Evolutionary conservation across 2,329 filamentous ascomycete genomes (phyloP), one percentile per base, ranked within the genome.

Genomic region (Pseudogymnoascus sp.): DNA sequence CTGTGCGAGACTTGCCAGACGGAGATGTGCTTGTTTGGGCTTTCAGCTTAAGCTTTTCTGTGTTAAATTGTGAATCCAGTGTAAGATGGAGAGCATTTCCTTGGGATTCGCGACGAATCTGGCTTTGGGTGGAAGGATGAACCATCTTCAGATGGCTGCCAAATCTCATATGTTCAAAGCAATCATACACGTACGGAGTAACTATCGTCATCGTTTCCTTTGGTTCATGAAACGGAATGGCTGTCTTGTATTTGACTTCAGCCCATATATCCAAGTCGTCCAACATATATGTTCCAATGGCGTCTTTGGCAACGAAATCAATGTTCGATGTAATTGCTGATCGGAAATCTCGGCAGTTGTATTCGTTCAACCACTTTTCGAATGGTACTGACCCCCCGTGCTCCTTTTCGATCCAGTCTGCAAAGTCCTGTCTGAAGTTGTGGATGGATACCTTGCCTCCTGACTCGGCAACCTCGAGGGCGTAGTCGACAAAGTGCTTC

Each of bases 401-500:
- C 0, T 67, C 70, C 0, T 68, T 63, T 0, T 64, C 22, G 0
- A 89, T 68, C 86, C 87, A 91, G 0, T 63, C 59, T 32, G 73
- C 70, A 64, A 94, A 94, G 0, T 76, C 67, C 0, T 62, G 61
- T 7, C 77, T 74, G 64, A 94, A 92, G 59, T 84, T 73, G 2
- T 74, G 60, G 0, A 91, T 74, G 0, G 73, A 71, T 1, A 88
- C 78, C 5, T 25, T 7, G 70, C 66, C 1, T 64, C 60, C 34
- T 63, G 62, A 57, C n/a, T 61, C 63, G 14, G 57, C 41, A 30
- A 22, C 57, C 4, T 39, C 43, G 5, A 68, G 47, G 50, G 64
- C 66, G 35, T 81, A 94, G 64, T 91, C 87, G 1, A 91, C 77
- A 22, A 88, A 79, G 66, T 91, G 84, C 68, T 92, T 93, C 0